Evolutionary conservation across 2,329 filamentous ascomycete species (phyloP).

Genomic region (Pseudonectria foliicola): DNA sequence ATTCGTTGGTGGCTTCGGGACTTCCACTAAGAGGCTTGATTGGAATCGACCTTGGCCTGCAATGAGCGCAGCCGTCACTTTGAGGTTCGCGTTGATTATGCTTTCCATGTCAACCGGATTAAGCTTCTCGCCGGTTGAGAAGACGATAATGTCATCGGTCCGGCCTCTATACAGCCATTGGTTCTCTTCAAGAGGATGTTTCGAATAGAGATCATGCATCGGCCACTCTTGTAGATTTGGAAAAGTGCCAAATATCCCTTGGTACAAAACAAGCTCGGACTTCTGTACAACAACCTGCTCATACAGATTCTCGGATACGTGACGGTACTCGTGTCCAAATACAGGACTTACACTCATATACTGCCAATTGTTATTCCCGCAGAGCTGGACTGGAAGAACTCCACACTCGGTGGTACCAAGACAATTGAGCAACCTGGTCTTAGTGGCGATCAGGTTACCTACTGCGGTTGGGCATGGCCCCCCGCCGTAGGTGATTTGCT

Average conservation of each 20-base stretch:
- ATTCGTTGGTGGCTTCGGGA: neutral
- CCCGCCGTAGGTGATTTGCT: constrained; percentile 20
- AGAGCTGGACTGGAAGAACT: constrained; percentile 10
- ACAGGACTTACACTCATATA: constrained; percentile 20
- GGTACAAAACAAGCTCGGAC: constrained; percentile 14
- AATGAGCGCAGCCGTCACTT: constrained; percentile 25
- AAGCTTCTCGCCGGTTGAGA: constrained; percentile 35
- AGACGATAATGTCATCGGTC: constrained; percentile 34
- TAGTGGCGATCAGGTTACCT: constrained; percentile 22
- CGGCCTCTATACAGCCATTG: constrained; percentile 31
- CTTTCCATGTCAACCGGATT: constrained; percentile 32
- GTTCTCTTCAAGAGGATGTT: constrained; percentile 26
- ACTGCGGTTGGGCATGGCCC: constrained; percentile 21
- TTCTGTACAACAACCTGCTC: constrained; percentile 27
- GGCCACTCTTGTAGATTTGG: constrained; percentile 33
- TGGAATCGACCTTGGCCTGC: constrained; percentile 24
- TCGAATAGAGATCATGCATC: constrained; percentile 37
- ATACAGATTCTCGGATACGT: constrained; percentile 19
- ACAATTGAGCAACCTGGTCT: constrained; percentile 18
- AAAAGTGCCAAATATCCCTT: constrained; percentile 35
- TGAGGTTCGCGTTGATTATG: constrained; percentile 22
- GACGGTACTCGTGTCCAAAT: constrained; percentile 15
- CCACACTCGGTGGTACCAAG: constrained; percentile 27
- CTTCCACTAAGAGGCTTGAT: constrained; percentile 20
- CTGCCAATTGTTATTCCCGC: constrained; percentile 23